Base-by-base conservation (phyloP, 106 monocot species). In the Iris macrosiphon region DNA sequence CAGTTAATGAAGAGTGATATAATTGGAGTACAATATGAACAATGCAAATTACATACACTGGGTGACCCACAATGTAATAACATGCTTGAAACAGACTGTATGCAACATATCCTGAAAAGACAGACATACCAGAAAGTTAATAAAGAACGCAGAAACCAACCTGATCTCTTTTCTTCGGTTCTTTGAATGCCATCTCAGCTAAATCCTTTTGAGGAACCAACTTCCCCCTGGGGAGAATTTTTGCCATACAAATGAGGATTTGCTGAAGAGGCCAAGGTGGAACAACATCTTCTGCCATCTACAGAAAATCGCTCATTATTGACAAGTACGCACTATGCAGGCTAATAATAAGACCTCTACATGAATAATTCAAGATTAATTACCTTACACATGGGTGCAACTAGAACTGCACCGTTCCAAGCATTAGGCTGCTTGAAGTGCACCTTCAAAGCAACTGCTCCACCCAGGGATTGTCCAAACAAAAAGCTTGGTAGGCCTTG, bases 341-440 rank as follows among this genome's bases (percentile, higher is more conserved):
- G 50, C 24, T 41, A 11, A 20, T 35, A 56, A 33, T 3, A 61
- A n/a, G n/a, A n/a, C n/a, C 10, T 38, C 5, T 22, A 3, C 32
- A 24, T n/a, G 5, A 26, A 41, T n/a, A 64, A 43, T 45, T 30
- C 9, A 61, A 35, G 45, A 15, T 26, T 4, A 56, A 23, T 67
- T 76, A 89, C 89, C 74, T 96, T 89, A 48, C 95, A 96, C 95
- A 96, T 96, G 2, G 95, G 95, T 45, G 95, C 95, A 69, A 96
- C 85, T 19, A 96, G 68, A 19, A 96, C 55, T 26, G 95, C 89
- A 61, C 95, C 95, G 79, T 80, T 49, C 95, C 95, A 96, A 41
- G 62, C 64, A 61, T 58, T 32, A 1, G 85, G 74, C 40, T 85
- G 81, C 20, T 79, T 79, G 27, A 95, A 82, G 52, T 89, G 89